phyloP scores from a whole-genome alignment of 225 moss, liverwort and hornwort genomes.

The Thuidium tamariscinum region DNA sequence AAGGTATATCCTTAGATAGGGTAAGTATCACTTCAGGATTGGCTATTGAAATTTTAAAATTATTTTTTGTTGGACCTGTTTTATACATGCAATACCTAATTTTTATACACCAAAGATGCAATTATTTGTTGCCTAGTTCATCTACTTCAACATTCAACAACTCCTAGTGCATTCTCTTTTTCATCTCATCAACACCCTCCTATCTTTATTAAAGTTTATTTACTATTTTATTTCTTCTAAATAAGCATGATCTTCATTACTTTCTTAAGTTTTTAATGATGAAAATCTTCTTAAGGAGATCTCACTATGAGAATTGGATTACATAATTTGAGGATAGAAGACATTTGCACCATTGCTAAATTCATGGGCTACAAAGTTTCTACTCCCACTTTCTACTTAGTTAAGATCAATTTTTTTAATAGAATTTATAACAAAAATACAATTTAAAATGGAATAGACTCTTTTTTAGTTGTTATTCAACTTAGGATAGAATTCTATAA shows the following conservation, averaged over 20 bases:
- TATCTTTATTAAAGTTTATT: not conserved
- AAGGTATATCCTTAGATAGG: rapidly evolving
- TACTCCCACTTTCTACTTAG: not conserved
- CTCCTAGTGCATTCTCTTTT: not conserved
- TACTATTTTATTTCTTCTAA: not conserved
- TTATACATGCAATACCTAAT: rapidly evolving
- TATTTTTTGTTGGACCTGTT: rapidly evolving
- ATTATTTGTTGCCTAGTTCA: not conserved
- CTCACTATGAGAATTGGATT: not conserved
- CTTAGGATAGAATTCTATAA: not conserved
- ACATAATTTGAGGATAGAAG: not conserved
- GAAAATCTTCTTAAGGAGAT: too few species aligned
- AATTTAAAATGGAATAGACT: rapidly evolving
- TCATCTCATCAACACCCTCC: too few species aligned
- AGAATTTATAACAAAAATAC: not conserved
- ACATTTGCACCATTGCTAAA: not conserved
- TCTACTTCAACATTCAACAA: not conserved
- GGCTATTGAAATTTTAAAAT: not conserved
- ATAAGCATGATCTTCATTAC: rapidly evolving
- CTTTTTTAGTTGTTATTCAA: not conserved
- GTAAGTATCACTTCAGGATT: rapidly evolving
- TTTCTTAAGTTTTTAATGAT: not conserved
- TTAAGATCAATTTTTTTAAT: not conserved
- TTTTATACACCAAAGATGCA: not conserved
- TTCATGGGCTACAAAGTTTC: not conserved